Base-by-base conservation (phyloP, 768 basidiomycete genomes). In the Pulveroboletus frians region DNA sequence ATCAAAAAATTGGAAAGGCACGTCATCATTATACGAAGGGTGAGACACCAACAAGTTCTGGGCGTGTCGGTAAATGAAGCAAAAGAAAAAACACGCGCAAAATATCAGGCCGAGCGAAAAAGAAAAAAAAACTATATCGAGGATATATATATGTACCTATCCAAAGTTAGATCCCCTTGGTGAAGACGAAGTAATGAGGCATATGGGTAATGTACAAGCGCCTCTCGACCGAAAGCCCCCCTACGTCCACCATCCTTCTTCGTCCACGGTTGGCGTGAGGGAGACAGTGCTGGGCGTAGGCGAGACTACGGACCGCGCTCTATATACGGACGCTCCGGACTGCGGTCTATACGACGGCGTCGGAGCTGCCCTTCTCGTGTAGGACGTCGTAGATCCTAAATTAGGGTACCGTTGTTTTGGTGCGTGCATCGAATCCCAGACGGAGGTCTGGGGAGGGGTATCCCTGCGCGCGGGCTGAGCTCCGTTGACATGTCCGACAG, bases 281-380 rank as follows among this genome's bases (percentile, higher is more conserved):
- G 86, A 88, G n/a, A 84, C 82, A 2, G 72, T 78, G 59, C 90
- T 92, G 21, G 81, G 83, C 23, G 89, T 83, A 8, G 90, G 90
- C 2, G 89, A 92, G 13, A 82, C 75, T 17, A 71, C 62, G 36
- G 71, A 68, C 11, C 39, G 58, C 3, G 68, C 62, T 27, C 72
- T 71, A 48, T 61, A 67, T 30, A 60, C 32, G n/a, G 89, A 92
- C 9, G 83, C 74, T 13, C 69, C 62, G 35, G 71, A 68, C 18
- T 52, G 56, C 2, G 69, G 65, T 44, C 75, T 71, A 48, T 63
- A 67, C 52, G 66, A 55, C 39, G 53, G 56, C 11, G 55, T 55
- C 23, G 67, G 56, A 21, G 54, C 60, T 18, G 52, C 55, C 39
- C 51, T 53, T 54, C 44, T 53, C 17, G 38, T 45, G 27, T 45